Evolutionary conservation across 805 yeast genomes (phyloP).

Genomic region (Pichia kluyveri): DNA sequence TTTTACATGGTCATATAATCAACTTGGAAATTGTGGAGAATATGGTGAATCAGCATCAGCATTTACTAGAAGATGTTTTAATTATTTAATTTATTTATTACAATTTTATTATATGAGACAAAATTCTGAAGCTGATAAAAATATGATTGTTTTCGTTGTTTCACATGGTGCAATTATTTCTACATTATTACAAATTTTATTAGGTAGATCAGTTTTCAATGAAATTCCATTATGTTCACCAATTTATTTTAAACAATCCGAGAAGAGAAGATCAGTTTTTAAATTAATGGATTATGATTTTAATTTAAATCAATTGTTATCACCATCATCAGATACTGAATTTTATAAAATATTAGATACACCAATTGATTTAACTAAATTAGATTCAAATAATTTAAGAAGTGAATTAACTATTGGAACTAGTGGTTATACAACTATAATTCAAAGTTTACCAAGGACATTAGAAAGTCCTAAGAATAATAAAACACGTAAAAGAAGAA

Average conservation of each 20-base stretch:
- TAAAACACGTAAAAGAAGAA: slow-evolving; percentile 13
- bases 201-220: slow-evolving; percentile 29
- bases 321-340: slow-evolving; percentile 18
- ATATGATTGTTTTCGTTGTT: slow-evolving; percentile 26
- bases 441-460: slow-evolving; percentile 14
- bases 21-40: slow-evolving; percentile 34
- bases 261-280: slow-evolving; percentile 17
- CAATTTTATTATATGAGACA: slow-evolving; percentile 23
- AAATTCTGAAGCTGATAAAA: slow-evolving; percentile 20
- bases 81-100: slow-evolving; percentile 26
- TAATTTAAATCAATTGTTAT: slow-evolving; percentile 21
- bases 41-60: slow-evolving; percentile 32
- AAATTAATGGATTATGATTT: slow-evolving; percentile 27
- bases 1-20: slow-evolving; percentile 26
- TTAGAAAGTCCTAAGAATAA: slow-evolving; percentile 1
- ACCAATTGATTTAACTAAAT: slow-evolving; percentile 19
- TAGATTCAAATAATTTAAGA: slow-evolving; percentile 20
- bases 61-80: slow-evolving; percentile 28
- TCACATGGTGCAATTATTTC: slow-evolving; percentile 38
- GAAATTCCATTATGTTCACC: slow-evolving; percentile 33
- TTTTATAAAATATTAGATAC: slow-evolving; percentile 17
- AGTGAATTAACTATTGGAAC: slow-evolving; percentile 20
- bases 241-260: slow-evolving; percentile 24
- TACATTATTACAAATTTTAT: slow-evolving; percentile 28
- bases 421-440: slow-evolving; percentile 14